Evolutionary conservation across 495 filamentous ascomycete genomes (phyloP), one percentile per base, ranked within the genome.

Genomic region (Podospora anserina): DNA sequence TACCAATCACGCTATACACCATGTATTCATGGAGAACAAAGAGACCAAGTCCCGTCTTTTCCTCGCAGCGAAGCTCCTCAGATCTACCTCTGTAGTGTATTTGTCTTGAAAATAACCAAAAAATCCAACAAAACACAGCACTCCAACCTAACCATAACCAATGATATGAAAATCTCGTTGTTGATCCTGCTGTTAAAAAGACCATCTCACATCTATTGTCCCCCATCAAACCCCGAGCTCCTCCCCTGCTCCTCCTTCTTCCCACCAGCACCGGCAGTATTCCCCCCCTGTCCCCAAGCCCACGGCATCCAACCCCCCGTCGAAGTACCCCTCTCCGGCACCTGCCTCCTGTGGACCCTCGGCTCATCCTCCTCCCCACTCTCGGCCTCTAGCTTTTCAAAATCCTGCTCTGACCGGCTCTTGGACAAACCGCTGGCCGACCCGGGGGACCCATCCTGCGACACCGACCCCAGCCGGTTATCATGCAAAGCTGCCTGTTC

Each of bases 321-420:
- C 61, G 32, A 63, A 69, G 62, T 66, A 63, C 2, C 7, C 44
- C 39, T 26, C 49, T 28, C 63, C 6, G 9, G 61, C 19, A 18
- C 19, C 30, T 27, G 15, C 30, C 56, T 56, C 44, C 54, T 26
- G 27, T 27, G 49, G 16, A 5, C 44, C 18, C 34, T 55, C 26
- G 58, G 74, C 76, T 78, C 58, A 68, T 77, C 76, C 16, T 82
- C 76, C 58, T 81, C 84, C 55, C 85, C 83, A 71, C 90, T 90
- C 66, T 91, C 89, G n/a, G 84, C 83, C 53, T 92, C 89, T 69
- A 97, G 89, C 73, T 90, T 89, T 73, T 94, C 91, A 75, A 97
- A 97, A 68, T 93, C 92, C 49, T 83, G 85, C 70, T 92, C 91
- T 65, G 89, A 92, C 68, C 83, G 82, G 72, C 89, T 92, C 83